Evolutionary conservation across 345 rosid genomes (phyloP), one percentile per base, ranked within the genome.

Genomic region (Linum tenue): DNA sequence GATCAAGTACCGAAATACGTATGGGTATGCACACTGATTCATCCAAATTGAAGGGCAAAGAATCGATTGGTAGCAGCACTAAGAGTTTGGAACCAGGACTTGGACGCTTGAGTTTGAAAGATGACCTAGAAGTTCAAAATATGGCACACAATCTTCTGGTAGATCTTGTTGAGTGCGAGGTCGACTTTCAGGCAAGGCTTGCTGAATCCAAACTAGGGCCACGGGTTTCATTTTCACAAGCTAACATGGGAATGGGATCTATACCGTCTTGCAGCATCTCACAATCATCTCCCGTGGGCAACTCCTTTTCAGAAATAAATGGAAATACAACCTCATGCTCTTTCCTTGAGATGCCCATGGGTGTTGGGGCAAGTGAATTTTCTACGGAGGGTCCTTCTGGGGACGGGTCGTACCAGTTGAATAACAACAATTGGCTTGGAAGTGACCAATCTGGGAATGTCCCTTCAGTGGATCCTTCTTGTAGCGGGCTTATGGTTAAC

Each of bases 371-470:
- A 16, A 67, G 70, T 80, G 85, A 81, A 75, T 72, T 77, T 72
- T 80, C 96, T 58, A 70, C 77, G 82, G 97, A 90, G 78, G 98
- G 94, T 51, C 96, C 96, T 68, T 88, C 96, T 72, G 94, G 85
- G 72, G 96, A 85, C 62, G 75, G 81, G 66, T 75, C 83, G 0
- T 82, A 77, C 78, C 81, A 71, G 62, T 76, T 85, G 78, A 81
- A 85, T 76, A 82, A 78, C 60, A 76, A 72, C 69, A 80, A 66
- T 67, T 92, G 97, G 97, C 70, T 85, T 76, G 67, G 84, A 59
- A 76, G 80, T 22, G 87, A 79, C 70, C 94, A 83, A 70, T 73
- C 89, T 61, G 80, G 82, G 77, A 84, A 80, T 73, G 82, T 85
- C 67, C 74, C 86, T 76, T 67, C 88, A 39, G 67, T 69, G 72